Conservation (phyloP, 805 yeast species). For the Candida rishiriensis region DNA sequence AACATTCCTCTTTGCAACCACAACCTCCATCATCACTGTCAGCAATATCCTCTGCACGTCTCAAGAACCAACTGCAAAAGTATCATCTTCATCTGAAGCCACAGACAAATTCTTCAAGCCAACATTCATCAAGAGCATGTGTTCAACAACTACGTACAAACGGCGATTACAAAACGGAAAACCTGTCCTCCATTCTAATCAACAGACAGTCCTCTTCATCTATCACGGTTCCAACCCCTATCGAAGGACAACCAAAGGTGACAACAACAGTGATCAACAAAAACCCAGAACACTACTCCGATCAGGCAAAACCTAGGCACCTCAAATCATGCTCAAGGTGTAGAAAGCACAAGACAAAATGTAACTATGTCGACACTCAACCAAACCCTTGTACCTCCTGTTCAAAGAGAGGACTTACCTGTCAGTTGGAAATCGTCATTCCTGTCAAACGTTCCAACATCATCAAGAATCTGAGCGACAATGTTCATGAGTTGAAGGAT, state of each 20-base stretch:
- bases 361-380: conserved; percentile 48
- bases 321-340: conserved; percentile 61
- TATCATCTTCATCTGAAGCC: not conserved
- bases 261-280: conserved; percentile 19
- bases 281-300: conserved; percentile 14
- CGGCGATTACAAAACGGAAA: not conserved
- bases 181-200: not conserved
- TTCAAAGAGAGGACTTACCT: conserved; percentile 43
- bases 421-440: conserved; percentile 52
- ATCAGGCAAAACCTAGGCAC: conserved; percentile 36
- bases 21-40: not conserved
- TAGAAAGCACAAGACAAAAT: conserved; percentile 61
- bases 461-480: conserved; percentile 31
- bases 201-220: not conserved
- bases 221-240: not conserved
- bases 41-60: not conserved
- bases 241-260: conserved; percentile 5
- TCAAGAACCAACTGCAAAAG: too few species aligned
- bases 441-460: conserved; percentile 46
- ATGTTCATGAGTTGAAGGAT: conserved; percentile 27
- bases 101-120: not conserved
- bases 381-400: conserved; percentile 61
- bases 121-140: too few species aligned
- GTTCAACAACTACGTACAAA: too few species aligned
- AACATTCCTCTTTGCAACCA: too few species aligned